These are phyloP conservation scores for Pleurotus cornucopiae DNA, from an alignment of 768 basidiomycete species.

Conservation along the genomic window DNA sequence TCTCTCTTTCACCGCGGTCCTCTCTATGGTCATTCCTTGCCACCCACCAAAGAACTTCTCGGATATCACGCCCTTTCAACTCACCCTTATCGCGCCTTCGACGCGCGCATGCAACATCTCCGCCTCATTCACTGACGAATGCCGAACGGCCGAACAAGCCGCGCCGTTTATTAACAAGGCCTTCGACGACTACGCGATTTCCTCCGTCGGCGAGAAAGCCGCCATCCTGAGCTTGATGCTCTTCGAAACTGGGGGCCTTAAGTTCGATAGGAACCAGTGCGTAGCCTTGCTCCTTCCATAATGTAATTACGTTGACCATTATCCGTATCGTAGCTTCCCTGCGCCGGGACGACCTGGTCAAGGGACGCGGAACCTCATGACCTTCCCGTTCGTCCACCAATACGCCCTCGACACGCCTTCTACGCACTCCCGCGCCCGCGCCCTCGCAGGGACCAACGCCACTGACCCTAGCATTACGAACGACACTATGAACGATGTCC, in stretches of 20 bases:
- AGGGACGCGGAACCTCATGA: conserved; percentile 9
- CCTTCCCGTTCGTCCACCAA: conserved; percentile 3
- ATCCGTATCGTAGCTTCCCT: conserved; percentile 1
- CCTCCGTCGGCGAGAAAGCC: conserved; percentile 4
- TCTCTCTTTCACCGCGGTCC: neutral
- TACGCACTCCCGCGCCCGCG: neutral
- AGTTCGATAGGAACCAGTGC: conserved; percentile 9
- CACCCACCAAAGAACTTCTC: neutral
- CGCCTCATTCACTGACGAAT: conserved; percentile 1
- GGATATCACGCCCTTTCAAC: neutral
- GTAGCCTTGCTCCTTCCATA: neutral
- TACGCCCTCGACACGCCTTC: conserved; percentile 4
- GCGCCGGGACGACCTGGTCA: conserved; percentile 4
- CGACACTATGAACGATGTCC: conserved; percentile 5
- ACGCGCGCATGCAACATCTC: conserved; percentile 3
- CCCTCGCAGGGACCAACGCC: neutral
- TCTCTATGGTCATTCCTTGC: conserved; percentile 5
- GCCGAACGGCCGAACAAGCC: conserved; percentile 6
- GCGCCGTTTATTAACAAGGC: conserved; percentile 4
- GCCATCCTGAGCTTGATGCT: conserved; percentile 10
- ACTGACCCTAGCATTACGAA: neutral
- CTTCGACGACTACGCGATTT: conserved; percentile 8
- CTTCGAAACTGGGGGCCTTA: conserved; percentile 4
- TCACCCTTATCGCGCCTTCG: neutral
- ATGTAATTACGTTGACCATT: neutral